A percentile compares a stretch with the other conserved stretches of the same genome.
Evolutionary conservation across 768 basidiomycete species (phyloP).

Genomic region (Favolaschia claudopus): DNA sequence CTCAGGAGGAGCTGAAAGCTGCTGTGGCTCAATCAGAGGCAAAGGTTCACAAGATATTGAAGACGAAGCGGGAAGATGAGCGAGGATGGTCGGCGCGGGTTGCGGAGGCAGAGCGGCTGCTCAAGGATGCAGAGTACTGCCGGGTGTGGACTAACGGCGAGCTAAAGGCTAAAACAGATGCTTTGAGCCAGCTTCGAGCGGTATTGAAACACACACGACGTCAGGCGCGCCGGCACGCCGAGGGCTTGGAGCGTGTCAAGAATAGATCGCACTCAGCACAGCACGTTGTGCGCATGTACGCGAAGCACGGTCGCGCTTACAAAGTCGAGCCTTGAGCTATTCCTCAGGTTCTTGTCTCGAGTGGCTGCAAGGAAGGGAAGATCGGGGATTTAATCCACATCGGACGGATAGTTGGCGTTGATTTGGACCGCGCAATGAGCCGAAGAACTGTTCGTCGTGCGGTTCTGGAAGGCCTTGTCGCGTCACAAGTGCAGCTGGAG

Average conservation of each 20-base stretch:
- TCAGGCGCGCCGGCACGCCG: not conserved
- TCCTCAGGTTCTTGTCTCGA: constrained; percentile 12
- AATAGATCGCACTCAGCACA: not conserved
- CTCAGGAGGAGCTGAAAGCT: not conserved
- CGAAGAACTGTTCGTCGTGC: constrained; percentile 4
- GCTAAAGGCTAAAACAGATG: not conserved
- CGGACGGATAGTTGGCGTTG: constrained; percentile 9
- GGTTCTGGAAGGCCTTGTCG: constrained; percentile 16
- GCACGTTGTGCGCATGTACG: not conserved
- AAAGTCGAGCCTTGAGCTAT: constrained; percentile 14
- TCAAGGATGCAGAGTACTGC: not conserved
- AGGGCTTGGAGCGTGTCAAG: not conserved
- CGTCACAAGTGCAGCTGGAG: constrained; percentile 1
- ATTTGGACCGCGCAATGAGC: constrained; percentile 13
- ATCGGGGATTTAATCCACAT: constrained; percentile 17
- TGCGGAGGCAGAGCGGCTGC: not conserved
- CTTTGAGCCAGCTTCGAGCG: not conserved
- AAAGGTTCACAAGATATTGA: not conserved
- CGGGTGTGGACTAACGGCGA: not conserved
- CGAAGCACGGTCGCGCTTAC: constrained; percentile 15
- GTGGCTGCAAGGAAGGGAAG: constrained; percentile 18
- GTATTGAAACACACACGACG: not conserved
- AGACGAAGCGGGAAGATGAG: not conserved
- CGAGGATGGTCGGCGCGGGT: not conserved
- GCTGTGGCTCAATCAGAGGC: not conserved